A percentile compares a stretch with the other conserved stretches of the same genome.
These are phyloP conservation scores for Talaromyces sp. DNA, from an alignment of 2,329 filamentous ascomycete genomes.

Conservation along the genomic window DNA sequence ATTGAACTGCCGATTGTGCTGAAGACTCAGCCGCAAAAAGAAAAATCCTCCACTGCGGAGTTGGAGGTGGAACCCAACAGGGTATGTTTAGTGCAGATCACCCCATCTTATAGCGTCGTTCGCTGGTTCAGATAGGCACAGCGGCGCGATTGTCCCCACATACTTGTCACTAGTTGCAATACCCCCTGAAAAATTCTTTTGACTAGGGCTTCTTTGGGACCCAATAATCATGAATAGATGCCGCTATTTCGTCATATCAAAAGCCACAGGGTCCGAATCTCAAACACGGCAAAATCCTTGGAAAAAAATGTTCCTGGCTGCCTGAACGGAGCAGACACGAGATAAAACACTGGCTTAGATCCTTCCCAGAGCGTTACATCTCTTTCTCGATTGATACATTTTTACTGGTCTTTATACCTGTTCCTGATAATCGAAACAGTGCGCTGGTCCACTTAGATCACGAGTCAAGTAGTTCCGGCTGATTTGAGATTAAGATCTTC, in stretches of 20 bases:
- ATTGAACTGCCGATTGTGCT: slow-evolving; percentile 1
- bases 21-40: neutral
- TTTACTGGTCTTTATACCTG: neutral
- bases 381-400: neutral
- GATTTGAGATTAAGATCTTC: neutral
- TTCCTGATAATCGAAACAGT: neutral
- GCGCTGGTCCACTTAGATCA: neutral
- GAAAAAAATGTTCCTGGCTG: neutral
- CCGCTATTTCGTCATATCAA: neutral
- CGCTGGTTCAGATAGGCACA: neutral
- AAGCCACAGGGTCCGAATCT: neutral
- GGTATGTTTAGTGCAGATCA: slow-evolving; percentile 1
- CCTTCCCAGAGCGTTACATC: too few species aligned
- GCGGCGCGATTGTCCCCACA: neutral
- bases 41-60: neutral
- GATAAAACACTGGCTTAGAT: too few species aligned
- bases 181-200: neutral
- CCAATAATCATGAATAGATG: neutral
- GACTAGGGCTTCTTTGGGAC: neutral
- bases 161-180: neutral
- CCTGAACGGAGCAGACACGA: too few species aligned
- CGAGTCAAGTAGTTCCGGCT: neutral
- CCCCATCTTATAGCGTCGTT: neutral
- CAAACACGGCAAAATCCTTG: neutral
- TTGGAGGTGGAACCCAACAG: neutral